Evolutionary conservation across 495 filamentous ascomycete genomes (phyloP), one percentile per base, ranked within the genome.

Genomic region (Hypoxylon intermedium): DNA sequence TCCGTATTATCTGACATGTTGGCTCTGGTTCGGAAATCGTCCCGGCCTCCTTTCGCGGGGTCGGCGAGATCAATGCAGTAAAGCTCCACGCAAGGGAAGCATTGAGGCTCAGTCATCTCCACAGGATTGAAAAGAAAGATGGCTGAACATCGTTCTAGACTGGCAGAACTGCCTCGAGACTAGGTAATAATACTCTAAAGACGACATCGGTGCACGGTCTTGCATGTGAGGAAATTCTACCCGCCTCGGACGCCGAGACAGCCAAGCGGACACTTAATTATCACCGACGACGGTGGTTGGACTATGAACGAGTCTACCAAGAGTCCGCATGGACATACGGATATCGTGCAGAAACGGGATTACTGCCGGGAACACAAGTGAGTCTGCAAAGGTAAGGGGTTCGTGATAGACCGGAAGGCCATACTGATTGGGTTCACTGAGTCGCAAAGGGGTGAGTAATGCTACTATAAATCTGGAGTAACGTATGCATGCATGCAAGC

Each of bases 81-180:
- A 28, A 42, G 46, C 33, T 57, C 60, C 41, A 63, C 53, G 60
- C 53, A 63, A 63, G 60, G 60, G 53, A n/a, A 48, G 56, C 60
- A 43, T 52, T 63, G 60, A 47, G 60, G 60, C 60, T 63, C 60
- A 58, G 46, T 47, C 59, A 58, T 53, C 33, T 63, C 53, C 53
- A 43, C 59, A 51, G n/a, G n/a, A 37, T 12, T 6, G 9, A 41
- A 24, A 45, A 44, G 42, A 61, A 55, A 45, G 20, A 47, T 49
- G 43, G 36, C 42, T 61, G 34, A 24, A 11, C 20, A 37, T 7
- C 7, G 24, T 26, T 7, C 7, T n/a, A 3, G 12, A 37, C 42
- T 28, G 44, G 51, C 33, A 21, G 42, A 1, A 13, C 23, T 9
- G 13, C n/a, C n/a, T 38, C 36, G 15, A 38, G 36, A 19, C 36